Percentiles rank a stretch among this genome's conserved stretches.
phyloP scores from a whole-genome alignment of 805 yeast genomes.

The Komagataella ulmi region DNA sequence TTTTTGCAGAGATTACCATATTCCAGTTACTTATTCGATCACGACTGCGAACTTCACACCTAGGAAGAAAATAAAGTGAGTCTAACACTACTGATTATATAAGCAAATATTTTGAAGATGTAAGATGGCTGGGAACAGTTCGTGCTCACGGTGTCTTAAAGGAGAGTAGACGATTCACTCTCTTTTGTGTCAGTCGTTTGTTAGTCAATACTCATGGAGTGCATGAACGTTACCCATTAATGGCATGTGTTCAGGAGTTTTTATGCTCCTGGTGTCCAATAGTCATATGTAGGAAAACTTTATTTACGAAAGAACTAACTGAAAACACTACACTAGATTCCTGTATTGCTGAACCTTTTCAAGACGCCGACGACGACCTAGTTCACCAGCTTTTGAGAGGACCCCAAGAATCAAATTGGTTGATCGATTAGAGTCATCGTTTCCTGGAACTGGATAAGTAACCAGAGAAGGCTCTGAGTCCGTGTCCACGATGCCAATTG shows the following conservation, averaged over 20 bases:
- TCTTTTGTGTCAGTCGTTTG: background rate
- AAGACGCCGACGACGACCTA: slow-evolving; percentile 53
- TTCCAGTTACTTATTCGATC: no score
- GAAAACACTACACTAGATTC: background rate
- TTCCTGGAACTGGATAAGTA: slow-evolving; percentile 93
- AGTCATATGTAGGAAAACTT: background rate
- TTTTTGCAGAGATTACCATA: background rate
- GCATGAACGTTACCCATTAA: background rate
- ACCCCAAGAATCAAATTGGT: slow-evolving; percentile 73
- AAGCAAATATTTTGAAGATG: no score
- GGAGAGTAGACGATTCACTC: no score
- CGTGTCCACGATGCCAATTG: slow-evolving; percentile 88
- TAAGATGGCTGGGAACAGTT: no score
- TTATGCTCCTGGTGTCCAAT: no score
- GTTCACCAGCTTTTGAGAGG: slow-evolving; percentile 72
- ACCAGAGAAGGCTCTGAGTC: slow-evolving; percentile 83
- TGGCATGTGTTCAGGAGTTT: no score
- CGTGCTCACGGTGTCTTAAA: no score
- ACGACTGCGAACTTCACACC: background rate
- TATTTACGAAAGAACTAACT: background rate
- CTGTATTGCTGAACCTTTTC: slow-evolving; percentile 21
- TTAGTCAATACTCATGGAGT: background rate
- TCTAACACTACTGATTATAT: background rate
- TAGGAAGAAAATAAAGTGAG: background rate
- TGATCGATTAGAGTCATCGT: slow-evolving; percentile 82